Percentiles rank a stretch among this genome's conserved stretches.
phyloP scores from a whole-genome alignment of 208 protist species.

The Crithidia bombi region DNA sequence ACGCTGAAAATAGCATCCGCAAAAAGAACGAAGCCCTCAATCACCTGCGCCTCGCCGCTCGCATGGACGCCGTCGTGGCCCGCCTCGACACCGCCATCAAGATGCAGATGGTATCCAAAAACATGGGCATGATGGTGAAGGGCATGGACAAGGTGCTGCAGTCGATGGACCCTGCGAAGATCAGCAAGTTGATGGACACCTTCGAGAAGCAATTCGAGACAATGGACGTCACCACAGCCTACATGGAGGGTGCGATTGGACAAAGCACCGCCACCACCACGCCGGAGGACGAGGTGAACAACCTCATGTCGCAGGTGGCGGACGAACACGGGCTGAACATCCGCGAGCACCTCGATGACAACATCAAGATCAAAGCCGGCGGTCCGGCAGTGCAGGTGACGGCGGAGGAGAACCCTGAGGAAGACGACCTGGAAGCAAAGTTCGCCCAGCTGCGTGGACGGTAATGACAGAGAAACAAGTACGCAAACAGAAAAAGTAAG shows the following conservation, averaged over 20 bases:
- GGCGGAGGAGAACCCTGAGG: slow-evolving; percentile 30
- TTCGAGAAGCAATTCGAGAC: slow-evolving; percentile 98
- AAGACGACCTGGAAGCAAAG: slow-evolving; percentile 69
- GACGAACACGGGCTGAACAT: slow-evolving; percentile 95
- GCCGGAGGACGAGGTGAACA: slow-evolving; percentile 93
- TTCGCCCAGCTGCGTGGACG: slow-evolving; percentile 73
- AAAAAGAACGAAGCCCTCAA: slow-evolving; percentile 98
- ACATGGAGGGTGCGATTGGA: slow-evolving; percentile 95
- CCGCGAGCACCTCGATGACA: slow-evolving; percentile 62
- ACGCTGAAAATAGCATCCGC: slow-evolving; percentile 98
- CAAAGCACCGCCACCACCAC: slow-evolving; percentile 88
- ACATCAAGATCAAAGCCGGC: slow-evolving; percentile 53
- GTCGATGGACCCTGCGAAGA: slow-evolving; percentile 93
- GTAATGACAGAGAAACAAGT: slow-evolving; percentile 26
- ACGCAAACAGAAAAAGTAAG: background rate
- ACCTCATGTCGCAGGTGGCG: slow-evolving; percentile 94
- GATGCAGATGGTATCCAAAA: slow-evolving; percentile 94
- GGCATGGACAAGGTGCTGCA: slow-evolving; percentile 95
- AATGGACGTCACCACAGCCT: slow-evolving; percentile 94
- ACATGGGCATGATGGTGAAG: slow-evolving; percentile 95
- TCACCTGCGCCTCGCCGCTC: slow-evolving; percentile 94
- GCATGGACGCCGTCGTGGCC: slow-evolving; percentile 96
- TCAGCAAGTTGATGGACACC: slow-evolving; percentile 95
- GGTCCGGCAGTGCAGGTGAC: slow-evolving; percentile 17
- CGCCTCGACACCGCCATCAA: slow-evolving; percentile 96